Base-by-base conservation (phyloP, 1,284 basidiomycete genomes). In the Cutaneotrichosporon dermatis region DNA sequence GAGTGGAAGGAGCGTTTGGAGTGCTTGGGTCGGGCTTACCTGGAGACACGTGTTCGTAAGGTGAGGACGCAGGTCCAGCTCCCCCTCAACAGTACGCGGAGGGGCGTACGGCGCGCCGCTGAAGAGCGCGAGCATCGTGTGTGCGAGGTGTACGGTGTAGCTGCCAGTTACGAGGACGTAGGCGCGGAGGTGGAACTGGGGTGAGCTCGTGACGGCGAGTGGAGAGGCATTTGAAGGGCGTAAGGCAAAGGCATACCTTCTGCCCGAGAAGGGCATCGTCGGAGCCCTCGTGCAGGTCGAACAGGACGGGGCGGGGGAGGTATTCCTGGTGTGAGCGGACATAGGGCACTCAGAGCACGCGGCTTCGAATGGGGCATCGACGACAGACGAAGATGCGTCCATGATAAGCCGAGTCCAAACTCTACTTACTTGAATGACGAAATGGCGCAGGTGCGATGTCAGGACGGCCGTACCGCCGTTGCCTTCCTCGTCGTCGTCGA, bases 41-140 rank as follows among this genome's bases (percentile, higher is more conserved):
- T 97, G 95, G n/a, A 97, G 80, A 46, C 91, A 94, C 0, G 96
- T 97, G 72, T 99, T 99, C 42, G 95, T 99, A 15, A 99, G 81
- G 76, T 99, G 96, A 0, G 88, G 84, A 2, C 82, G 70, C 6
- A 98, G 82, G 72, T 92, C 86, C 10, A 82, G 54, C 33, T 54
- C 73, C 59, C 35, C 70, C 9, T 65, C 57, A 0, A 60, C 64
- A 1, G 60, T 63, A 1, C 65, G 42, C 5, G 60, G 65, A 4
- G 86, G 86, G 0, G 73, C 62, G 71, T 90, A 94, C 4, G 87
- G 83, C 13, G 82, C 79, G 1, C 85, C 80, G 4, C 91, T 88
- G 75, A 97, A 96, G 1, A 98, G 80, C 6, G 92, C 90, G 15
- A 99, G 83, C 67, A 95, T 86, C 16, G 87, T 86, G 54, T 86